A percentile compares a stretch with the other conserved stretches of the same genome.
These are phyloP conservation scores for Gossypium raimondii DNA, from an alignment of 345 rosid species.

Conservation along the genomic window DNA sequence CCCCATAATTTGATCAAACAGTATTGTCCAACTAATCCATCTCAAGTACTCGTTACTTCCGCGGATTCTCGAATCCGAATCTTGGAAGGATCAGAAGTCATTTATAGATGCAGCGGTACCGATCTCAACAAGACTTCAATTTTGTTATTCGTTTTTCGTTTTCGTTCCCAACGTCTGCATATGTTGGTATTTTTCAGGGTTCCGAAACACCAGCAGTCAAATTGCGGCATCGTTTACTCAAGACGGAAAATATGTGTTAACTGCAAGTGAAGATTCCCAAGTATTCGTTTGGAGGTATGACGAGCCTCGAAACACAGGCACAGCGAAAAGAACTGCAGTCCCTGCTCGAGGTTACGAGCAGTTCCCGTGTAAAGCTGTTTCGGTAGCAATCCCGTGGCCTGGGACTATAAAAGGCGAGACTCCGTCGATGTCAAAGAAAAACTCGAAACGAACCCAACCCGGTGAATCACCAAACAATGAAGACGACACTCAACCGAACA, in stretches of 20 bases:
- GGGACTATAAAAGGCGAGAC: slow-evolving; percentile 73
- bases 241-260: slow-evolving; percentile 63
- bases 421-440: slow-evolving; percentile 47
- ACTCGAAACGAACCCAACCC: slow-evolving; percentile 40
- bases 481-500: slow-evolving; percentile 27
- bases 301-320: slow-evolving; percentile 32
- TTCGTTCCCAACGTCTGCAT: background rate
- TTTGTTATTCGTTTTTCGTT: background rate
- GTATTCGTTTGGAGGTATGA: slow-evolving; percentile 80
- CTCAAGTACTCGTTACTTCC: slow-evolving; percentile 77
- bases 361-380: slow-evolving; percentile 77
- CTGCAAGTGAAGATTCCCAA: slow-evolving; percentile 86
- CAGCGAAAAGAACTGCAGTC: slow-evolving; percentile 39
- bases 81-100: slow-evolving; percentile 56
- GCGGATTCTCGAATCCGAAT: slow-evolving; percentile 88
- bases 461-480: slow-evolving; percentile 48
- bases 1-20: slow-evolving; percentile 21
- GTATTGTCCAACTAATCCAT: slow-evolving; percentile 72
- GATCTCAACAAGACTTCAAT: background rate
- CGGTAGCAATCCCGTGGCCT: slow-evolving; percentile 82
- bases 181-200: slow-evolving; percentile 38
- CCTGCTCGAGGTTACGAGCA: slow-evolving; percentile 50
- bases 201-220: slow-evolving; percentile 77
- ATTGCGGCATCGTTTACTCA: slow-evolving; percentile 75
- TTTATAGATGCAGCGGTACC: slow-evolving; percentile 75